Evolutionary conservation across 2,329 filamentous ascomycete species (phyloP).

Genomic region (Hirsutella rhossiliensis): DNA sequence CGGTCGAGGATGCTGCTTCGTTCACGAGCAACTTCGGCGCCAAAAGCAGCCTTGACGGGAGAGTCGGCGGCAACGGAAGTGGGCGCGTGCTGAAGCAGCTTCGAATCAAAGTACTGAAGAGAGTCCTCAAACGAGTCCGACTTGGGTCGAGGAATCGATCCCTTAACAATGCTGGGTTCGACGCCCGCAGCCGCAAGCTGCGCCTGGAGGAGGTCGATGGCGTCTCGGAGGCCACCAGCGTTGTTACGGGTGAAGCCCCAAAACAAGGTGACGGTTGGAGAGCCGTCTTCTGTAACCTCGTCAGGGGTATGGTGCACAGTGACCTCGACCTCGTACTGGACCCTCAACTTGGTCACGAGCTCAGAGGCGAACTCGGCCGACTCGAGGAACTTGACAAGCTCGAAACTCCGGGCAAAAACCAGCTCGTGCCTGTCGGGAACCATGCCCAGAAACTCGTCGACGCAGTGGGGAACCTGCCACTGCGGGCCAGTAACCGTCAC

Average conservation of each 20-base stretch:
- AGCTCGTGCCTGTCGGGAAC: constrained; percentile 94
- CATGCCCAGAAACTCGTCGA: constrained; percentile 95
- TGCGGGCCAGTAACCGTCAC: constrained; percentile 93
- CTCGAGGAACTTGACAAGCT: constrained; percentile 70
- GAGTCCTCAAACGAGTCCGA: constrained; percentile 98
- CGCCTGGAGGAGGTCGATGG: constrained; percentile 85
- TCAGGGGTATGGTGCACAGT: constrained; percentile 55
- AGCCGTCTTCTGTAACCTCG: constrained; percentile 44
- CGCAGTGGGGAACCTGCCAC: constrained; percentile 94
- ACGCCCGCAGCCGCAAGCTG: constrained; percentile 79
- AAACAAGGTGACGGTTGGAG: constrained; percentile 49
- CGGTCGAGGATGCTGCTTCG: constrained; percentile 80
- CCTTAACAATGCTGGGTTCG: constrained; percentile 79
- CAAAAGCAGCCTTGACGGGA: constrained; percentile 74
- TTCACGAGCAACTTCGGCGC: constrained; percentile 67
- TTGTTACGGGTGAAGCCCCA: constrained; percentile 95
- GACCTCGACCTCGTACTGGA: constrained; percentile 84
- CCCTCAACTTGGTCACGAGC: constrained; percentile 71
- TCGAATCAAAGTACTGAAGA: constrained; percentile 92
- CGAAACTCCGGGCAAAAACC: constrained; percentile 62
- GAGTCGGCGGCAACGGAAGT: constrained; percentile 73
- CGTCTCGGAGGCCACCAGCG: constrained; percentile 86
- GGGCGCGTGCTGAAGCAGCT: constrained; percentile 86
- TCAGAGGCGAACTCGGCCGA: constrained; percentile 72
- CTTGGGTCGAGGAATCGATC: constrained; percentile 93